phyloP scores from a whole-genome alignment of 2,329 filamentous ascomycete genomes.

The Fonsecaea monophora region DNA sequence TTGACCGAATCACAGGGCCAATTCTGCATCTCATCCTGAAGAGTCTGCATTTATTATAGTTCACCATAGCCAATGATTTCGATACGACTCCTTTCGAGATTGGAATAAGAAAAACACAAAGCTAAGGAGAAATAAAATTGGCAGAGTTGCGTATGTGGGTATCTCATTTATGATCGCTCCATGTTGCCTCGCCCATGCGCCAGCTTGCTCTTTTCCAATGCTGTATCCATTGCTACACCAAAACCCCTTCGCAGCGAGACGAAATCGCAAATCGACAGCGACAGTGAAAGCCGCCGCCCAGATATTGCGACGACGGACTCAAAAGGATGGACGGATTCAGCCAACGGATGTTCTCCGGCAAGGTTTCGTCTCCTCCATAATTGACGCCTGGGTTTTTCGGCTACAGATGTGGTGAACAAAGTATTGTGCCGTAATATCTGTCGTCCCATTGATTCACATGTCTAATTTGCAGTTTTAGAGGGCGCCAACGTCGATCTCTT shows the following conservation, averaged over 20 bases:
- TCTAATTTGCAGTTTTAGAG: background rate
- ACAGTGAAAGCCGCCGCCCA: background rate
- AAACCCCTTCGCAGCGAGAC: background rate
- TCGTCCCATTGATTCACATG: background rate
- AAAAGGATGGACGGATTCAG: background rate
- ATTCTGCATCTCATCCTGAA: background rate
- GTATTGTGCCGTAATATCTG: background rate
- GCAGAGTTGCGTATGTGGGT: slow-evolving; percentile 2
- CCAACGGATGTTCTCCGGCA: background rate
- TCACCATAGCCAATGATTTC: background rate
- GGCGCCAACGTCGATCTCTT: slow-evolving; percentile 20
- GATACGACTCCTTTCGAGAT: background rate
- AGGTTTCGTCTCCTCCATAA: background rate
- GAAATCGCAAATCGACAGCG: background rate
- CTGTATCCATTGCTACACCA: background rate
- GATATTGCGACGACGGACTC: background rate
- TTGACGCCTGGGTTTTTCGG: background rate
- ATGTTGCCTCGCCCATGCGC: background rate
- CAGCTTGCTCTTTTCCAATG: background rate
- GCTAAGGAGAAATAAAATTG: background rate
- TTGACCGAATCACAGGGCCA: background rate
- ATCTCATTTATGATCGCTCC: background rate
- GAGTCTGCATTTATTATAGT: background rate
- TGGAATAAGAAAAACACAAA: background rate
- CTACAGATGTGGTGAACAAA: background rate